Evolutionary conservation across 495 filamentous ascomycete genomes (phyloP).

Genomic region (Daldinia vernicosa): DNA sequence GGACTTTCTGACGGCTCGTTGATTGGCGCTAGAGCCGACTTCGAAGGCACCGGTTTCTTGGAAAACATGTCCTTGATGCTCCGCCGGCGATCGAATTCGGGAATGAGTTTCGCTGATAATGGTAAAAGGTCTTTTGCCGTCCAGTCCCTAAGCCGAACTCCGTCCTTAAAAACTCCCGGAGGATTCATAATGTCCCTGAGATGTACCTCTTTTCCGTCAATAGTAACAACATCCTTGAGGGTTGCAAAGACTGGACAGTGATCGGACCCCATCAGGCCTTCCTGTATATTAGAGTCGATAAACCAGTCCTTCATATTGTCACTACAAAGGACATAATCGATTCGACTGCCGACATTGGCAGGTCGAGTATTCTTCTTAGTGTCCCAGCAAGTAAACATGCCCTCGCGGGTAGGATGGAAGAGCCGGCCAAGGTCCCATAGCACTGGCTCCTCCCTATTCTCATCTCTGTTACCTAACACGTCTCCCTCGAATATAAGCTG

Average conservation of each 20-base stretch:
- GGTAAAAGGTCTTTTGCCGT: slow-evolving; percentile 71
- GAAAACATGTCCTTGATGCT: slow-evolving; percentile 95
- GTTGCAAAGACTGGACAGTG: slow-evolving; percentile 92
- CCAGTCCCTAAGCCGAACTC: slow-evolving; percentile 73
- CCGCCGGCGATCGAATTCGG: slow-evolving; percentile 84
- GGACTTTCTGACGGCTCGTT: slow-evolving; percentile 26
- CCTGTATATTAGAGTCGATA: slow-evolving; percentile 88
- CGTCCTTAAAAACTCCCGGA: slow-evolving; percentile 74
- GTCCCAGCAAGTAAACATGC: slow-evolving; percentile 98
- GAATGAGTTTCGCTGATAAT: slow-evolving; percentile 81
- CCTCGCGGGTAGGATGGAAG: slow-evolving; percentile 78
- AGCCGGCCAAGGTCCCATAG: slow-evolving; percentile 87
- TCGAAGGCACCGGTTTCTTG: slow-evolving; percentile 53
- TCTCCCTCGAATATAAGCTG: slow-evolving; percentile 78
- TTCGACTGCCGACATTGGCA: slow-evolving; percentile 88
- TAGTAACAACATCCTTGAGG: slow-evolving; percentile 69
- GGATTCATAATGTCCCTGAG: slow-evolving; percentile 85
- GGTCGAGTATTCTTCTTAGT: slow-evolving; percentile 86
- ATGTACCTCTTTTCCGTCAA: slow-evolving; percentile 60
- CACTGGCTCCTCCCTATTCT: slow-evolving; percentile 75
- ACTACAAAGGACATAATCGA: slow-evolving; percentile 92
- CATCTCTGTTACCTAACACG: slow-evolving; percentile 74
- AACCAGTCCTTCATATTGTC: slow-evolving; percentile 86
- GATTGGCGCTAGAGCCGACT: slow-evolving; percentile 19
- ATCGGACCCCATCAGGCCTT: slow-evolving; percentile 94